phyloP scores from a whole-genome alignment of 192 early-diverging fungal species.

The Linnemannia schmuckeri region DNA sequence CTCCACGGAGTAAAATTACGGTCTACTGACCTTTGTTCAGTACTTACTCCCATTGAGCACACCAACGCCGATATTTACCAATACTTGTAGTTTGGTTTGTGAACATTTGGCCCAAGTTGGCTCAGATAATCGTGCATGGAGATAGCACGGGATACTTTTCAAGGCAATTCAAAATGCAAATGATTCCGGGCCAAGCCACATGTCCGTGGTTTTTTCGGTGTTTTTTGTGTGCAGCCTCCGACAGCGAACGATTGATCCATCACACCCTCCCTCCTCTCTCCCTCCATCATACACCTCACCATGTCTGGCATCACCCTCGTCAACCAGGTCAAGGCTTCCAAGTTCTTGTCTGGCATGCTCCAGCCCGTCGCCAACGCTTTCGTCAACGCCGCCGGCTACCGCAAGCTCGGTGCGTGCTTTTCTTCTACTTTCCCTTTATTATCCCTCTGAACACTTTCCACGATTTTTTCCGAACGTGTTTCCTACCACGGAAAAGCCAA shows the following conservation, averaged over 20 bases:
- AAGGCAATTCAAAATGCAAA: background rate
- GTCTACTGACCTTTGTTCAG: too few relatives aligned
- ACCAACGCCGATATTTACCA: too few relatives aligned
- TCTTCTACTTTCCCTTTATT: background rate
- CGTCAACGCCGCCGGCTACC: conserved; percentile 78
- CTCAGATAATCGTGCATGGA: too few relatives aligned
- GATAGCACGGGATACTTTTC: background rate
- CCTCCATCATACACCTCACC: conserved; percentile 15
- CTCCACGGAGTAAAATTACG: background rate
- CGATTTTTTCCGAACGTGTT: conserved; percentile 9
- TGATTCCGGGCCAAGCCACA: conserved; percentile 1
- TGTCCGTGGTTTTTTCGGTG: conserved; percentile 8
- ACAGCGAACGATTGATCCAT: conserved; percentile 6
- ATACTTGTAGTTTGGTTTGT: too few relatives aligned
- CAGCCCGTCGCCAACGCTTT: conserved; percentile 75
- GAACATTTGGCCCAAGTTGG: too few relatives aligned
- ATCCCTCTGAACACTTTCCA: background rate
- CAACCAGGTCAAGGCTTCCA: conserved; percentile 65
- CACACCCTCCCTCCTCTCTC: conserved; percentile 8
- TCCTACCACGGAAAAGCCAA: background rate
- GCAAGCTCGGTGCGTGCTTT: conserved; percentile 72
- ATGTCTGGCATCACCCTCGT: conserved; percentile 64
- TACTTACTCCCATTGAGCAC: too few relatives aligned
- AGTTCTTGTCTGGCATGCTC: conserved; percentile 65
- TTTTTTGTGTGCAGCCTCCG: background rate